Percentiles rank a stretch among this genome's conserved stretches.
phyloP scores from a whole-genome alignment of 768 basidiomycete species.

The Hericium erinaceus region DNA sequence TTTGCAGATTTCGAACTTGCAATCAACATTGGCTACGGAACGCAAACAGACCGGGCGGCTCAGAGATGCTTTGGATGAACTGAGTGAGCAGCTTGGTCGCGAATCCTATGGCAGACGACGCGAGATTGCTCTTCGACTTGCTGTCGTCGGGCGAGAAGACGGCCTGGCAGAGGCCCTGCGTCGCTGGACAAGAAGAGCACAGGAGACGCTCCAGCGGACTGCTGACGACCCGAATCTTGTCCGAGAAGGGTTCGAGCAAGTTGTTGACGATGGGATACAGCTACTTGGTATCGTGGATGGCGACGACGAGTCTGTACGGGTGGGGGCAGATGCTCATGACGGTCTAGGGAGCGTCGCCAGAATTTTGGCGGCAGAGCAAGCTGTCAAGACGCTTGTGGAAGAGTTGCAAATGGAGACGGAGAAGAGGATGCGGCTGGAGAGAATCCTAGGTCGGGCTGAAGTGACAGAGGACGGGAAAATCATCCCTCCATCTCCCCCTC shows the following conservation, averaged over 20 bases:
- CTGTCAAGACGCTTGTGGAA: conserved; percentile 40
- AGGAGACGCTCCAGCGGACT: conserved; percentile 28
- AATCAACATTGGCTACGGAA: conserved; percentile 35
- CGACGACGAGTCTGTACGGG: conserved; percentile 26
- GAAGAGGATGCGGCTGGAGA: conserved; percentile 37
- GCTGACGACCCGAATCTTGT: not conserved
- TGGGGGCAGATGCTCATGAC: conserved; percentile 17
- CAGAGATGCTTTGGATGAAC: conserved; percentile 55
- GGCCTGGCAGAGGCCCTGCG: conserved; percentile 41
- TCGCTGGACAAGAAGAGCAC: conserved; percentile 45
- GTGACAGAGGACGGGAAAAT: conserved; percentile 5
- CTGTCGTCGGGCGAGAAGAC: conserved; percentile 59
- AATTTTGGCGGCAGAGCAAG: conserved; percentile 37
- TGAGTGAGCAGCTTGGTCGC: conserved; percentile 60
- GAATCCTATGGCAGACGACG: conserved; percentile 66
- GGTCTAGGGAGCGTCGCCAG: conserved; percentile 43
- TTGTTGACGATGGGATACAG: conserved; percentile 9
- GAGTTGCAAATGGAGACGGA: conserved; percentile 52
- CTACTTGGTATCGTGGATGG: conserved; percentile 22
- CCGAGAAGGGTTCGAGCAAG: conserved; percentile 3
- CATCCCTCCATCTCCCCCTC: conserved; percentile 1
- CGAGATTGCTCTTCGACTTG: conserved; percentile 58
- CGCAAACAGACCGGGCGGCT: conserved; percentile 37
- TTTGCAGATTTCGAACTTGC: conserved; percentile 35
- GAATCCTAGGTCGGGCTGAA: conserved; percentile 15